These are phyloP conservation scores for Cladosporium oxysporum DNA, from an alignment of 2,329 filamentous ascomycete species.

Conservation along the genomic window DNA sequence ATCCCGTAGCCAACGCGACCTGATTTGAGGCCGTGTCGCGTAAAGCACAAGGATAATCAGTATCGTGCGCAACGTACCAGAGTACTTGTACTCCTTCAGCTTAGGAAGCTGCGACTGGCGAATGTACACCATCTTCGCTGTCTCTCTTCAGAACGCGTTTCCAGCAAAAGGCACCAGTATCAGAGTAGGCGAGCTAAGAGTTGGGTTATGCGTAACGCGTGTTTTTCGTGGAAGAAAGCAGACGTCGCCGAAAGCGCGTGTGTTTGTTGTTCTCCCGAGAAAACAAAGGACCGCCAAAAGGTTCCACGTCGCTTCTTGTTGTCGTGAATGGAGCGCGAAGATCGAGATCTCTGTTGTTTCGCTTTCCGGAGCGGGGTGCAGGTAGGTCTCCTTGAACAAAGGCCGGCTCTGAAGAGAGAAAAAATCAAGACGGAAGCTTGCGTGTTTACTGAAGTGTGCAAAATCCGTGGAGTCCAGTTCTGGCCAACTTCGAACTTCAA, in stretches of 20 bases:
- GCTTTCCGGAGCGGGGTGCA: not conserved
- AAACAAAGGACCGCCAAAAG: not conserved
- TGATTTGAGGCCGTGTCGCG: not conserved
- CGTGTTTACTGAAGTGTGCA: not conserved
- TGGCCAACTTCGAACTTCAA: not conserved
- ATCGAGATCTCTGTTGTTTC: not conserved
- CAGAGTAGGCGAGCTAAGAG: too few relatives aligned
- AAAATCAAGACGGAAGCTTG: not conserved
- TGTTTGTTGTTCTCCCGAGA: not conserved
- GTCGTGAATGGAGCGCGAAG: not conserved
- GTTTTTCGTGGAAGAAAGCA: not conserved
- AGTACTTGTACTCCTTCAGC: conserved; percentile 92
- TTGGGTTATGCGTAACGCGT: not conserved
- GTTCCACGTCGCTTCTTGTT: not conserved
- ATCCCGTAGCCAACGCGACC: not conserved
- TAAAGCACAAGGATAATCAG: not conserved
- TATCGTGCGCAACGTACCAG: conserved; percentile 26
- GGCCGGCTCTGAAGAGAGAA: not conserved
- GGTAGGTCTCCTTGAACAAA: not conserved
- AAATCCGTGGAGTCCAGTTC: not conserved
- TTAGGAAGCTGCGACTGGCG: conserved; percentile 85
- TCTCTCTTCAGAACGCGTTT: not conserved
- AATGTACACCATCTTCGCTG: conserved; percentile 79
- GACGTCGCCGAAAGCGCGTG: not conserved
- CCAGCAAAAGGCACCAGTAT: not conserved